A percentile compares a stretch with the other conserved stretches of the same genome.
Conservation (phyloP, 2,329 filamentous ascomycete species). For the Thermoascus crustaceus region DNA sequence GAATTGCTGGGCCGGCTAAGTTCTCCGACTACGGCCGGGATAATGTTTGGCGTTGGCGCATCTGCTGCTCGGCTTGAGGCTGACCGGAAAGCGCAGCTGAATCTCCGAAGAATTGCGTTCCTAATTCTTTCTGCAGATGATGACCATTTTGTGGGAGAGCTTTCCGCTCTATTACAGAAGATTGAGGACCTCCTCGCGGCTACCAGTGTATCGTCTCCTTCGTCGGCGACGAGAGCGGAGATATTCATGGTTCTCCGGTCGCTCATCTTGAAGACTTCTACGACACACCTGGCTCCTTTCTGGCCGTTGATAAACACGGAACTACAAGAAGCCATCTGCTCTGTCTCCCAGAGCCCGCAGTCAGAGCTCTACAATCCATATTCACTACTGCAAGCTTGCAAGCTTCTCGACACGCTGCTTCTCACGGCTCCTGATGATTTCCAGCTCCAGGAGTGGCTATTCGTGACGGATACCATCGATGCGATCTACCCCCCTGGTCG, state of each 20-base stretch:
- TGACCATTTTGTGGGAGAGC: constrained; percentile 72
- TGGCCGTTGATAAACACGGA: constrained; percentile 90
- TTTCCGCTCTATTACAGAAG: constrained; percentile 69
- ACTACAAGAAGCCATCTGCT: constrained; percentile 69
- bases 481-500: constrained; percentile 73
- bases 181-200: constrained; percentile 78
- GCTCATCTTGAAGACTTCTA: constrained; percentile 67
- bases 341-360: constrained; percentile 60
- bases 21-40: constrained; percentile 82
- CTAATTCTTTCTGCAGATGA: constrained; percentile 67
- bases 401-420: constrained; percentile 82
- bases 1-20: constrained; percentile 73
- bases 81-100: constrained; percentile 85
- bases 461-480: constrained; percentile 93
- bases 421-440: constrained; percentile 88
- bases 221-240: constrained; percentile 78
- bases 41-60: constrained; percentile 97
- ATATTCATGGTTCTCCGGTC: constrained; percentile 82
- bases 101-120: constrained; percentile 71
- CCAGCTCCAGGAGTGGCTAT: constrained; percentile 96
- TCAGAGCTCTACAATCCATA: constrained; percentile 70
- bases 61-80: constrained; percentile 90
- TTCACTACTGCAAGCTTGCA: constrained; percentile 82
- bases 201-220: constrained; percentile 81
- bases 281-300: constrained; percentile 70